Evolutionary conservation across 345 rosid species (phyloP).

Genomic region (Linum trigynum): DNA sequence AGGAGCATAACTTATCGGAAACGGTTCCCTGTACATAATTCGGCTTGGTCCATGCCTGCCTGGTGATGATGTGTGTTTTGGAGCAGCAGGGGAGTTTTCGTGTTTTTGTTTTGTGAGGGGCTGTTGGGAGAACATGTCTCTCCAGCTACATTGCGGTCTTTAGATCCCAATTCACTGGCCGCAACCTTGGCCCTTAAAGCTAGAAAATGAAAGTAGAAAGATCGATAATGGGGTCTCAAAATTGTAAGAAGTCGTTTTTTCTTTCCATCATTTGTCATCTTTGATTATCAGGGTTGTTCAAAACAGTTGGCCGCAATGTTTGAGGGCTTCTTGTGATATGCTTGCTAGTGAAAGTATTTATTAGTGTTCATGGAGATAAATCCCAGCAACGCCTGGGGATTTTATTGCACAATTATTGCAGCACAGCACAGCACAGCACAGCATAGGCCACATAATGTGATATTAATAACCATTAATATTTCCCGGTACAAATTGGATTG

Average conservation of each 20-base stretch:
- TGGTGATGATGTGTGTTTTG: not conserved
- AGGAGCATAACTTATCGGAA: too few species aligned
- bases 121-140: too few species aligned
- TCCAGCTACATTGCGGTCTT: too few species aligned
- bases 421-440: too few species aligned
- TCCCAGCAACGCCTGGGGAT: not conserved
- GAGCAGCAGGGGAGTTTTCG: not conserved
- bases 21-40: not conserved
- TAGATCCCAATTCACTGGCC: not conserved
- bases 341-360: not conserved
- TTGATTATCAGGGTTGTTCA: not conserved
- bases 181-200: not conserved
- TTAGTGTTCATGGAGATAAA: not conserved
- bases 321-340: not conserved
- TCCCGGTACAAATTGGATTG: too few species aligned
- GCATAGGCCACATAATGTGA: too few species aligned
- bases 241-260: not conserved
- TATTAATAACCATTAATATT: too few species aligned
- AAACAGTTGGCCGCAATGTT: not conserved
- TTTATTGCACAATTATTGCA: too few species aligned
- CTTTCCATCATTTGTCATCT: not conserved
- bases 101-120: too few species aligned
- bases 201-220: not conserved
- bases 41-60: not conserved
- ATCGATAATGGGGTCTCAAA: not conserved